Evolutionary conservation across 2,329 filamentous ascomycete species (phyloP).

Genomic region (Exophiala bonariae): DNA sequence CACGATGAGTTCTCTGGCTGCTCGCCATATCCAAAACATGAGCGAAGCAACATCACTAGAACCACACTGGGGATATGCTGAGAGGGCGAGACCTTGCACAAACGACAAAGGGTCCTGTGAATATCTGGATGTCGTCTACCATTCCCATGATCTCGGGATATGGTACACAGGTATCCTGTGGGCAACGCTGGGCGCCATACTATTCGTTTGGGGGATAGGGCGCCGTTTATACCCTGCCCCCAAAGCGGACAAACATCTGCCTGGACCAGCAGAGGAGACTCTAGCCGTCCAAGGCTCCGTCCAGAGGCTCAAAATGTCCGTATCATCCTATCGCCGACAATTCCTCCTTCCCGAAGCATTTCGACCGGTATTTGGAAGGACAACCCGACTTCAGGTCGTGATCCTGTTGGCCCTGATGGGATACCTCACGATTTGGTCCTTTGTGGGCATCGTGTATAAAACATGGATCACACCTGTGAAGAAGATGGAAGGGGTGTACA

Average conservation of each 20-base stretch:
- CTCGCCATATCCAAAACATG: conserved; percentile 47
- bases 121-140: conserved; percentile 59
- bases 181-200: conserved; percentile 52
- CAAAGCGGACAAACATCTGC: background rate
- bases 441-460: conserved; percentile 67
- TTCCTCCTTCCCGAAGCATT: conserved; percentile 63
- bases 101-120: conserved; percentile 57
- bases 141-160: conserved; percentile 55
- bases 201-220: conserved; percentile 45
- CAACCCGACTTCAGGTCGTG: conserved; percentile 67
- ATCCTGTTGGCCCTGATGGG: conserved; percentile 57
- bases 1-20: conserved; percentile 4
- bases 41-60: conserved; percentile 39
- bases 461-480: conserved; percentile 71
- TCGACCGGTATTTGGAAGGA: conserved; percentile 62
- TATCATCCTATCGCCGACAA: conserved; percentile 45
- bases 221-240: conserved; percentile 19
- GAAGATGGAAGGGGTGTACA: conserved; percentile 54
- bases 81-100: conserved; percentile 56
- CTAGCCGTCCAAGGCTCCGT: conserved; percentile 6
- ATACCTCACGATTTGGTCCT: conserved; percentile 69
- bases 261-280: background rate
- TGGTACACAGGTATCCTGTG: conserved; percentile 59
- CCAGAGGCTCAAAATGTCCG: conserved; percentile 37
- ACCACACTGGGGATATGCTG: conserved; percentile 59